Evolutionary conservation across 2,329 filamentous ascomycete species (phyloP).

Genomic region (Fonsecaea monophora): DNA sequence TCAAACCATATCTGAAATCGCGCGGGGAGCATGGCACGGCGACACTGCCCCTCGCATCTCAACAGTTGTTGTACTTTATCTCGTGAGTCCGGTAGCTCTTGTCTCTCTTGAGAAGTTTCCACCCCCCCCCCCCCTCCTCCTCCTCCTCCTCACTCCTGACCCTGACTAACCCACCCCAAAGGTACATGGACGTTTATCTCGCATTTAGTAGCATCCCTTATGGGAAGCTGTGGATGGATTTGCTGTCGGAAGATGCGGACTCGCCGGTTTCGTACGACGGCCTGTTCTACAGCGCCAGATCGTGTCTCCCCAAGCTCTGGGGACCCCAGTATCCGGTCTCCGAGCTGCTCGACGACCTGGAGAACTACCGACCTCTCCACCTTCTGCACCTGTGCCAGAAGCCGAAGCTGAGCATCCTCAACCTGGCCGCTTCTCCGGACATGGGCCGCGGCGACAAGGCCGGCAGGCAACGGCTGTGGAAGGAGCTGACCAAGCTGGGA

Average conservation of each 20-base stretch:
- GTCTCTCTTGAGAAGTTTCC: neutral
- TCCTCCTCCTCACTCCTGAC: neutral
- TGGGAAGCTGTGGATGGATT: slow-evolving; percentile 44
- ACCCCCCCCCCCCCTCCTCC: too few relatives aligned
- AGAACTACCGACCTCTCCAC: slow-evolving; percentile 48
- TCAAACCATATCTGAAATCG: slow-evolving; percentile 45
- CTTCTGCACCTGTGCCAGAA: slow-evolving; percentile 44
- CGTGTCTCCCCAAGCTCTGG: slow-evolving; percentile 47
- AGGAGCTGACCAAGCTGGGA: slow-evolving; percentile 41
- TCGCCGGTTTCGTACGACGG: slow-evolving; percentile 40
- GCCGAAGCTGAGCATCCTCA: slow-evolving; percentile 45
- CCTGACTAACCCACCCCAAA: neutral
- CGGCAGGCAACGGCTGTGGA: slow-evolving; percentile 36
- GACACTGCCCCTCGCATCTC: slow-evolving; percentile 46
- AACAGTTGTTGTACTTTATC: slow-evolving; percentile 48
- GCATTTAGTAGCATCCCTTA: slow-evolving; percentile 39
- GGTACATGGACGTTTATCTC: slow-evolving; percentile 38
- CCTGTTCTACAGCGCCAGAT: slow-evolving; percentile 45
- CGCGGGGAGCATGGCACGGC: slow-evolving; percentile 27
- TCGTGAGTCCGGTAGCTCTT: slow-evolving; percentile 40
- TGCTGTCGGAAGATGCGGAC: slow-evolving; percentile 37
- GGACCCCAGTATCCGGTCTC: slow-evolving; percentile 47
- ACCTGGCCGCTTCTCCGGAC: slow-evolving; percentile 27
- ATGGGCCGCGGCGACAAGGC: slow-evolving; percentile 17
- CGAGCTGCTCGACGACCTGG: slow-evolving; percentile 49